These are phyloP conservation scores for Gracilaria caudata DNA, from an alignment of 23 red algal species.

Conservation along the genomic window DNA sequence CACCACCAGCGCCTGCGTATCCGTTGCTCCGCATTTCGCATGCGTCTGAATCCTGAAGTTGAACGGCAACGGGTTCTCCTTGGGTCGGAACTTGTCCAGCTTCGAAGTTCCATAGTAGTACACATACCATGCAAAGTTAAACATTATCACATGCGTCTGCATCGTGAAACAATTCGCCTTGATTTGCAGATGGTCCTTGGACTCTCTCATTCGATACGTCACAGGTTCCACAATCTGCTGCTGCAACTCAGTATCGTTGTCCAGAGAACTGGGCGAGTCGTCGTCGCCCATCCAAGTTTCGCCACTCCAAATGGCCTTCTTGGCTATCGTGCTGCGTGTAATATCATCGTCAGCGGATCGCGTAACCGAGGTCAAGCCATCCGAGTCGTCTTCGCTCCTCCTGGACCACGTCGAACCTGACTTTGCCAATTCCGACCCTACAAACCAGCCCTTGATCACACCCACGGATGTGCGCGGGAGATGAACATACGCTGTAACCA, in stretches of 20 bases:
- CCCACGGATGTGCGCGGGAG: conserved; percentile 62
- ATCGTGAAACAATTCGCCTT: conserved; percentile 79
- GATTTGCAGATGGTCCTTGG: conserved; percentile 47
- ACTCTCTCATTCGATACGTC: conserved; percentile 72
- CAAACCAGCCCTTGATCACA: conserved; percentile 68
- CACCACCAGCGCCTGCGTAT: conserved; percentile 73
- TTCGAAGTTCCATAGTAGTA: conserved; percentile 77
- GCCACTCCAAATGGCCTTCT: neutral
- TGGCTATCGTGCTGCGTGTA: conserved; percentile 21
- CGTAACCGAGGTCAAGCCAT: neutral
- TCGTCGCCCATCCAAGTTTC: conserved; percentile 14
- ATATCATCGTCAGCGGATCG: conserved; percentile 2
- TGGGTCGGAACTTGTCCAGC: conserved; percentile 53
- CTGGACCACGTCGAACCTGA: conserved; percentile 29
- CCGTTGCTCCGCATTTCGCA: conserved; percentile 49
- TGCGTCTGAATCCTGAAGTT: conserved; percentile 57
- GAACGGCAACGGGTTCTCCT: conserved; percentile 72
- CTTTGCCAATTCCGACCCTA: conserved; percentile 11
- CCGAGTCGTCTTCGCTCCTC: conserved; percentile 22
- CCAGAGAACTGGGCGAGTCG: conserved; percentile 44
- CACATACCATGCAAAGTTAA: conserved; percentile 90
- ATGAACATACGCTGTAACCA: conserved; percentile 67
- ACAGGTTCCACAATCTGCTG: conserved; percentile 67
- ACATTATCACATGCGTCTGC: conserved; percentile 81
- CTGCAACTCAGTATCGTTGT: conserved; percentile 67